Evolutionary conservation across 345 rosid genomes (phyloP), one percentile per base, ranked within the genome.

Genomic region (Pistacia integerrima): DNA sequence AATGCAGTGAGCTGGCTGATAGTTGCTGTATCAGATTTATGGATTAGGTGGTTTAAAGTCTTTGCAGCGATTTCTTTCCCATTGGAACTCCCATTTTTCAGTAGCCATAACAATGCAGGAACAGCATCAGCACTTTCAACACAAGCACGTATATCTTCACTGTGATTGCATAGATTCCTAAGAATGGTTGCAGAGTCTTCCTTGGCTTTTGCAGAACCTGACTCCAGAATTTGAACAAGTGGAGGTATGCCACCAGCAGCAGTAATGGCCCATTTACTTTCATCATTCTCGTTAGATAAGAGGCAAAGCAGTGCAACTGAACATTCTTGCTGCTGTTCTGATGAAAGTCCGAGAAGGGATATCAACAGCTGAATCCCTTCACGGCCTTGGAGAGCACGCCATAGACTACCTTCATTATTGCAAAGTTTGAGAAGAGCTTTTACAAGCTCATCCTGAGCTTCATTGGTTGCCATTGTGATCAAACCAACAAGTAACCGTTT

Each of bases 171-270:
- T 61, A 97, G 90, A 79, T 97, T 97, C 85, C 98, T 87, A 70
- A 94, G 96, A 85, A 97, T 97, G 61, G 90, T 84, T 65, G 99
- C 99, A 55, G 99, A 94, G 82, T 97, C 98, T 87, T 97, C 99
- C 88, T 92, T 94, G 73, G 99, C 98, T 89, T 94, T 97, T 69
- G 89, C 96, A 58, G 98, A 97, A 9, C 99, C 99, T 52, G 92
- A 90, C 89, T 97, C 99, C 62, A 97, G 86, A 87, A 97, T 97
- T 80, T 91, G 99, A 78, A 97, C 99, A 66, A 97, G 97, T 10
- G 99, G 99, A 82, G 99, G 99, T 83, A 97, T 97, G 70, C 99
- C 99, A 88, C 98, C 99, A 80, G 99, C 99, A 77, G 99, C 99
- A 63, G 99, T 97, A 82, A 97, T 94, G 56, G 99, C 99, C 99